Base-by-base conservation (phyloP, 2,329 filamentous ascomycete species). In the Juglanconis sp. region DNA sequence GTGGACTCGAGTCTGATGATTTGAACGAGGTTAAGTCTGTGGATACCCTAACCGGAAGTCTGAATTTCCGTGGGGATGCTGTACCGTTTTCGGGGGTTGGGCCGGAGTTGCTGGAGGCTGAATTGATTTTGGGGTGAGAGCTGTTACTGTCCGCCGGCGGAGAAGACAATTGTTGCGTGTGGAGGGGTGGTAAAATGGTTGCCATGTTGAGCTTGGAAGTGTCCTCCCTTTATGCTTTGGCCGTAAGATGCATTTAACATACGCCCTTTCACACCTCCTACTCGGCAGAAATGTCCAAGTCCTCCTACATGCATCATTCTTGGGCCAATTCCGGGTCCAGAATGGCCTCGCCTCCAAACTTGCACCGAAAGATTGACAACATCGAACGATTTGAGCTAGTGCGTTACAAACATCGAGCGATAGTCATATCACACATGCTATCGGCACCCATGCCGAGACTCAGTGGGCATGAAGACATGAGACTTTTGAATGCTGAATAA, bases 371-470 rank as follows among this genome's bases (percentile, higher is more conserved):
- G 9, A 36, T 31, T 11, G 4, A 32, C n/a, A 35, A 13, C 34
- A 56, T 56, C 53, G 53, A 56, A 56, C 34, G 53, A 32, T 49
- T 36, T 13, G 48, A 10, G 17, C 24, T 11, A 31, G 17, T 49
- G 11, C 35, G 53, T 56, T 56, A 56, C 53, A 49, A 24, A 56
- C 35, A 56, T 56, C 53, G 44, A 56, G 53, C 53, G 42, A 56
- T 24, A 24, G 11, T 38, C 34, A 32, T 34, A 48, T 48, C 34
- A 46, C 17, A 9, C 31, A n/a, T 42, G 38, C n/a, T 11, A 13
- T 42, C 9, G 9, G 38, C 38, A 42, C 38, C 10, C 5, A 7
- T 4, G 10, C 38, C 4, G 38, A 42, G 38, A 42, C 4, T 42
- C 9, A 15, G 9, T 42, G 38, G 38, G 38, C 5, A 13, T 42